Percentiles rank a stretch among this genome's conserved stretches.
These are phyloP conservation scores for Starmerella kuoi DNA, from an alignment of 805 yeast genomes.

Conservation along the genomic window DNA sequence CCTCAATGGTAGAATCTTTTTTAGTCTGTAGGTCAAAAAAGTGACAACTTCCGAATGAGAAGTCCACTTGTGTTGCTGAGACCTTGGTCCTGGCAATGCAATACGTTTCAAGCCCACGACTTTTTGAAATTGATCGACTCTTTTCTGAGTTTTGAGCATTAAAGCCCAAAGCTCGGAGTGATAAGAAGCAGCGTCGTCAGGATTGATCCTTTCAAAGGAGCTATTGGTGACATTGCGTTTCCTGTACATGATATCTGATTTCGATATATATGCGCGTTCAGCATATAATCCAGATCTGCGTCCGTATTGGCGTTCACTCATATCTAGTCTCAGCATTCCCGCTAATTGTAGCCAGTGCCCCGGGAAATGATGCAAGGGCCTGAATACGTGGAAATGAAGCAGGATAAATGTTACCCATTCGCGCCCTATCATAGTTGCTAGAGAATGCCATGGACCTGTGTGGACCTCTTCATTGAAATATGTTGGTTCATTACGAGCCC, in stretches of 20 bases:
- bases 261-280: neutral
- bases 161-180: neutral
- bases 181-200: neutral
- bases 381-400: conserved; percentile 5
- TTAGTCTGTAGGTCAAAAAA: neutral
- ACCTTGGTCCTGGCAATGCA: neutral
- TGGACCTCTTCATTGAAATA: conserved; percentile 10
- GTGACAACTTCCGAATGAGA: conserved; percentile 1
- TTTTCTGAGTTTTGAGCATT: neutral
- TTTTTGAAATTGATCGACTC: neutral
- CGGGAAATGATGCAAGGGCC: neutral
- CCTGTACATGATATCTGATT: conserved; percentile 4
- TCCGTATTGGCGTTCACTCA: neutral
- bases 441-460: conserved; percentile 13
- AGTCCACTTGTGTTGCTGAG: conserved; percentile 1
- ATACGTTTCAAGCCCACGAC: neutral
- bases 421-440: neutral
- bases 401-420: conserved; percentile 6
- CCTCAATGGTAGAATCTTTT: conserved; percentile 1
- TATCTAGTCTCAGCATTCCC: neutral
- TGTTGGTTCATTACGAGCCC: neutral
- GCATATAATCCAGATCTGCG: neutral
- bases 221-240: too few species aligned
- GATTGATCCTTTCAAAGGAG: neutral
- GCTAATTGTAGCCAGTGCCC: neutral